Evolutionary conservation across 352 stramenopile species (phyloP).

Genomic region (Globisporangium middletonii): DNA sequence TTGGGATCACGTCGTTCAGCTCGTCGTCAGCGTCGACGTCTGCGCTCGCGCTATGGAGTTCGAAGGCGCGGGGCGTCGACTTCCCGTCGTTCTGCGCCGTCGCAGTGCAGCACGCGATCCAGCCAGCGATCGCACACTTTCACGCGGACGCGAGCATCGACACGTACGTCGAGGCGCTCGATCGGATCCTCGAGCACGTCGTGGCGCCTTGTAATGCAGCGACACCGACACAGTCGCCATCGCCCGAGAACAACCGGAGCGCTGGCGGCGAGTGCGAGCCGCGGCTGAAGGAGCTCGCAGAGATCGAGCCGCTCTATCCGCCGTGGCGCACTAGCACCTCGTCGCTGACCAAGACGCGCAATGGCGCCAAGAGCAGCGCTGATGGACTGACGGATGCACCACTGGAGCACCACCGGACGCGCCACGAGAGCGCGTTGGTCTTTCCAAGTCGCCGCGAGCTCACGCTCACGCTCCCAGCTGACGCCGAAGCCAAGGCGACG

Average conservation of each 20-base stretch:
- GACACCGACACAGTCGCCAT: not conserved
- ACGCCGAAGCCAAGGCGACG: slow-evolving; percentile 19
- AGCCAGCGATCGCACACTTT: slow-evolving; percentile 50
- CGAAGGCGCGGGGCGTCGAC: slow-evolving; percentile 23
- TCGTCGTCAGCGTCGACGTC: slow-evolving; percentile 8
- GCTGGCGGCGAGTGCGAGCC: not conserved
- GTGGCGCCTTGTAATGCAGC: slow-evolving; percentile 11
- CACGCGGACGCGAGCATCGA: slow-evolving; percentile 29
- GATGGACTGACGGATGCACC: not conserved
- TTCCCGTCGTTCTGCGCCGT: slow-evolving; percentile 47
- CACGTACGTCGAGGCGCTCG: slow-evolving; percentile 39
- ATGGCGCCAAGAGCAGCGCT: slow-evolving; percentile 3
- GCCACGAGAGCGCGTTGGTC: not conserved
- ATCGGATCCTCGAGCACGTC: slow-evolving; percentile 34
- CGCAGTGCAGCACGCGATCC: slow-evolving; percentile 34
- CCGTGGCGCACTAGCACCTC: slow-evolving; percentile 32
- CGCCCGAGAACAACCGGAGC: not conserved
- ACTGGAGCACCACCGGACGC: not conserved
- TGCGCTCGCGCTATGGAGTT: slow-evolving; percentile 20
- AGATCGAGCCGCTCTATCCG: slow-evolving; percentile 39
- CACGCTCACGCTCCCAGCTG: slow-evolving; percentile 16
- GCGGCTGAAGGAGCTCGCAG: slow-evolving; percentile 32
- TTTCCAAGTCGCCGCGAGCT: slow-evolving; percentile 21
- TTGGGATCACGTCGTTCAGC: slow-evolving; percentile 31
- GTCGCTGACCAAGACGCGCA: slow-evolving; percentile 8